Conservation (phyloP, 1,139 yeast species). For the Debaryomyces udenii region DNA sequence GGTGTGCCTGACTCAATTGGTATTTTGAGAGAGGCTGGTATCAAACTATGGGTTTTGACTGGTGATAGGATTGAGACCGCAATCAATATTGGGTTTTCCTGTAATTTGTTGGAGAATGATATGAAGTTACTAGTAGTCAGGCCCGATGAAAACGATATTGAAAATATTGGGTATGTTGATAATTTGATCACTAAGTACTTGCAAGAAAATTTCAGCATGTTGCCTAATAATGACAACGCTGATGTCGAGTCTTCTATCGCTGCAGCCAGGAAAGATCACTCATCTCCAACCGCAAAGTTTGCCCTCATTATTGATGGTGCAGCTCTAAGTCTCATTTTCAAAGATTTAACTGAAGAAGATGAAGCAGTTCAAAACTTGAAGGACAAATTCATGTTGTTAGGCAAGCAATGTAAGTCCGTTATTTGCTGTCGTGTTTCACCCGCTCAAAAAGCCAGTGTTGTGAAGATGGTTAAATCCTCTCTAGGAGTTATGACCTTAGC, state of each 20-base stretch:
- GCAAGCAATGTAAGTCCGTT: conserved; percentile 63
- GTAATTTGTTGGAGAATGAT: conserved; percentile 81
- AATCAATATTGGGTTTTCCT: conserved; percentile 94
- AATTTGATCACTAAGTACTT: conserved; percentile 42
- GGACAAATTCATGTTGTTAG: conserved; percentile 54
- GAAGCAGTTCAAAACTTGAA: conserved; percentile 22
- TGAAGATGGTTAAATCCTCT: conserved; percentile 51
- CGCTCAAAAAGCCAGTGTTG: conserved; percentile 63
- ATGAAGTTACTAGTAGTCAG: conserved; percentile 83
- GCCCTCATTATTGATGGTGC: conserved; percentile 62
- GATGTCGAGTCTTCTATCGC: conserved; percentile 36
- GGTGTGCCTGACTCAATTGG: conserved; percentile 97
- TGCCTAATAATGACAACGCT: conserved; percentile 24
- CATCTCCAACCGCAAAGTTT: conserved; percentile 49
- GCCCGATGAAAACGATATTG: conserved; percentile 36
- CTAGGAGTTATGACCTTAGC: conserved; percentile 65
- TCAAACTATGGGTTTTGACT: conserved; percentile 94
- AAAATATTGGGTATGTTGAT: conserved; percentile 33
- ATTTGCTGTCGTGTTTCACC: conserved; percentile 70
- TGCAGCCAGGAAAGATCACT: conserved; percentile 51
- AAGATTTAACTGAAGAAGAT: conserved; percentile 22
- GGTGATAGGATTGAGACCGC: conserved; percentile 99
- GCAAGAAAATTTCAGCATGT: conserved; percentile 41
- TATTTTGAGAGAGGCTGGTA: conserved; percentile 83
- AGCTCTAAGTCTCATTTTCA: conserved; percentile 50